Base-by-base conservation (phyloP, 768 basidiomycete genomes). In the Tylopilus rubrobrunneus region DNA sequence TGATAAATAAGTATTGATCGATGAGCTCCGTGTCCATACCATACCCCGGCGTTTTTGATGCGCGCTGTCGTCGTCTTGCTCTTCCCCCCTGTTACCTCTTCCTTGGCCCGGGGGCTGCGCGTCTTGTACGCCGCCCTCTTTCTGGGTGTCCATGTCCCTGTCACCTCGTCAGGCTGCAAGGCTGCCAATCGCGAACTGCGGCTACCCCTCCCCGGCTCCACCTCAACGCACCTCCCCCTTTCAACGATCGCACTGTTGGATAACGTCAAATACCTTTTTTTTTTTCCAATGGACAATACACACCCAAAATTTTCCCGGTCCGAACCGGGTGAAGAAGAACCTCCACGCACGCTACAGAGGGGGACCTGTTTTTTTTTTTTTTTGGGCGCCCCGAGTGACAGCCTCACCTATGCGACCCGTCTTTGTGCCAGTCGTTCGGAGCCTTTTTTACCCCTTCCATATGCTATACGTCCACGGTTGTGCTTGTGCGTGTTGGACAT, bases 1-100 rank as follows among this genome's bases (percentile, higher is more conserved):
- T 41, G 58, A 56, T 57, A 55, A 55, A 65, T 54, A 62, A 48
- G 49, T 57, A 59, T 47, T 62, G 62, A 57, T 62, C 50, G 37
- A 52, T 31, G 29, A 6, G 28, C 31, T 44, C 11, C 8, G 4
- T 11, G 36, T 23, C 40, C 36, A 49, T 27, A 27, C 44, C 42
- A 36, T 25, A 17, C 46, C 45, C 56, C n/a, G n/a, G 39, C 31
- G 42, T 61, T 45, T 31, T 51, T 33, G 23, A 50, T 43, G 44
- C 34, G 39, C 31, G 9, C 28, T 49, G 41, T 48, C 46, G 37
- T 44, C 39, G 14, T 39, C 27, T 12, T 48, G n/a, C 40, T 28
- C 12, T 10, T 8, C 9, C n/a, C 28, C 43, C 36, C 10, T 28
- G n/a, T 49, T 49, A 33, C 31, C 14, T 39, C 43, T 28, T 21